Conservation (phyloP, 2,329 filamentous ascomycete genomes). For the Alternaria sp. region DNA sequence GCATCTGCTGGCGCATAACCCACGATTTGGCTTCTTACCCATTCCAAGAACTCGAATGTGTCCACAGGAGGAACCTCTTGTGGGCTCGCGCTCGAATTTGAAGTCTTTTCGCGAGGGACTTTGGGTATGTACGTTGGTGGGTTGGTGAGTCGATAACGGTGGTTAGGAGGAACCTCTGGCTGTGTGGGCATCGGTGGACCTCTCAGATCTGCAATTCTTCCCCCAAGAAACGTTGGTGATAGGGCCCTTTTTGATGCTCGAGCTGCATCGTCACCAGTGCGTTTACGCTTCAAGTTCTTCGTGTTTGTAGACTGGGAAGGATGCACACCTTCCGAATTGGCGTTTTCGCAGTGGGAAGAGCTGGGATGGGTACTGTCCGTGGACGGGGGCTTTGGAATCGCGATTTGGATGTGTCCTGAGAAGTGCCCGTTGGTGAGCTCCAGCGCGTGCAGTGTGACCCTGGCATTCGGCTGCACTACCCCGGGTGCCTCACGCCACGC, state of each 20-base stretch:
- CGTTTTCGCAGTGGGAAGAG: not conserved
- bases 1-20: no score
- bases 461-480: not conserved
- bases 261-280: not conserved
- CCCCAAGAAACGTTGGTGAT: no score
- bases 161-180: not conserved
- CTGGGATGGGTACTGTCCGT: not conserved
- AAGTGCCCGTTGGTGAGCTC: not conserved
- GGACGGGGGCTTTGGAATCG: not conserved
- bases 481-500: rapidly evolving
- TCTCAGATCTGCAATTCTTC: no score
- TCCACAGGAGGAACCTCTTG: not conserved
- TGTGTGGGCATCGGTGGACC: no score
- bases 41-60: not conserved
- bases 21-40: not conserved
- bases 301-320: not conserved
- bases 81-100: no score
- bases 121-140: no score
- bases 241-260: not conserved
- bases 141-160: no score
- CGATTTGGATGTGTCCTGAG: not conserved
- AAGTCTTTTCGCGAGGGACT: no score
- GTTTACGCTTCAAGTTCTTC: not conserved
- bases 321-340: not conserved
- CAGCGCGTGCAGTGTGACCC: not conserved